Percentiles rank a stretch among this genome's conserved stretches.
These are phyloP conservation scores for Sporisorium graminicola DNA, from an alignment of 1,284 basidiomycete genomes.

Conservation along the genomic window DNA sequence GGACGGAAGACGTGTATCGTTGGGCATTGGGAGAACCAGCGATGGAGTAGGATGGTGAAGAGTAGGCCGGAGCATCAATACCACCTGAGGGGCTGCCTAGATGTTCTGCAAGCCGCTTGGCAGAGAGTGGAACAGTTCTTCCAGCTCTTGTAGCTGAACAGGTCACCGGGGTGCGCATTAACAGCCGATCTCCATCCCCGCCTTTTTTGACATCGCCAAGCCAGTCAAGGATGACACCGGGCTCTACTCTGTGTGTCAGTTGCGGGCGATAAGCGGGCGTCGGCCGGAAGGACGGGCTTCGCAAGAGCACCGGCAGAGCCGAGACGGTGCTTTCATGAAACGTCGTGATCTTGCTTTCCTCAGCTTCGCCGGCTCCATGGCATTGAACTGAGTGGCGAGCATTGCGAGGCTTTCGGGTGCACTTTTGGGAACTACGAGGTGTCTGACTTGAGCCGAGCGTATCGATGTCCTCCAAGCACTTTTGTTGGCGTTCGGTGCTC, in stretches of 20 bases:
- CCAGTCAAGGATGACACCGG: slow-evolving; percentile 8
- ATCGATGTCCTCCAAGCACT: background rate
- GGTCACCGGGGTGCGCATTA: background rate
- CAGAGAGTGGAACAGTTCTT: slow-evolving; percentile 3
- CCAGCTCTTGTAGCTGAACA: background rate
- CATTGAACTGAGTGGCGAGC: background rate
- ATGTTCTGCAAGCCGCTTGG: slow-evolving; percentile 3
- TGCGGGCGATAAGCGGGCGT: background rate
- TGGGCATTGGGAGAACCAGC: background rate
- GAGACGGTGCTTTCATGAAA: background rate
- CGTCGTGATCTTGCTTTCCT: background rate
- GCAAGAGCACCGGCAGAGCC: background rate
- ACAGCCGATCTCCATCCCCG: background rate
- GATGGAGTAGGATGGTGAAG: background rate
- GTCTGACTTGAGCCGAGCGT: background rate
- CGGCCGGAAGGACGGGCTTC: background rate
- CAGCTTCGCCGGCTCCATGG: background rate
- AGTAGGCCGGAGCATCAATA: background rate
- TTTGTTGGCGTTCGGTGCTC: background rate
- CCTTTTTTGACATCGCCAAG: background rate
- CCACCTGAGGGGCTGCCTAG: background rate
- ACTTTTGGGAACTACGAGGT: background rate
- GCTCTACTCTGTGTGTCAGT: background rate
- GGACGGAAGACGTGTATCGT: background rate
- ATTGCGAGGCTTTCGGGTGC: background rate